Conservation (phyloP, 352 stramenopile species). For the Globisporangium perplexum region DNA sequence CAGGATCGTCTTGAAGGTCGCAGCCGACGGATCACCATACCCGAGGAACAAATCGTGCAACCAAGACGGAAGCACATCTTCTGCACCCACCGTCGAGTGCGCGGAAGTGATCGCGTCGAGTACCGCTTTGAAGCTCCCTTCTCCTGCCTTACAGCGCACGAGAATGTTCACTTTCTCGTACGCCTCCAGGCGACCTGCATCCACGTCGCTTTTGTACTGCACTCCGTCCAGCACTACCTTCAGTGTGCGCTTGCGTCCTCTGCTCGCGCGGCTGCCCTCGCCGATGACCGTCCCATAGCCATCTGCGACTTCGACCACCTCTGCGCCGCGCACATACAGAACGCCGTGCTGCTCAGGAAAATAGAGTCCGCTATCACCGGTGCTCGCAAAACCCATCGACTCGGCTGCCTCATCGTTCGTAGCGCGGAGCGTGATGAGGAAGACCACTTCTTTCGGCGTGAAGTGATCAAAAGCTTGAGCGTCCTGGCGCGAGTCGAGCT, state of each 20-base stretch:
- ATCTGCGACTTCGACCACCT: constrained; percentile 87
- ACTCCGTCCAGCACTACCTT: constrained; percentile 87
- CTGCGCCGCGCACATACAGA: constrained; percentile 52
- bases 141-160: constrained; percentile 77
- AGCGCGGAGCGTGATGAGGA: constrained; percentile 84
- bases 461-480: constrained; percentile 83
- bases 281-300: constrained; percentile 55
- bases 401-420: constrained; percentile 63
- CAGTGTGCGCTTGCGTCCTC: constrained; percentile 82
- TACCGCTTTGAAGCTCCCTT: constrained; percentile 96
- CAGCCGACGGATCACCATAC: constrained; percentile 86
- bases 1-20: constrained; percentile 61
- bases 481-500: constrained; percentile 62
- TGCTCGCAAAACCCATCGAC: constrained; percentile 43
- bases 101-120: constrained; percentile 81
- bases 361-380: constrained; percentile 28
- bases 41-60: constrained; percentile 94
- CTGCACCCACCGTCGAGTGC: constrained; percentile 16
- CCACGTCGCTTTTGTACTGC: constrained; percentile 93
- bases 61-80: constrained; percentile 86
- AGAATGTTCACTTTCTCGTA: constrained; percentile 94
- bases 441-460: constrained; percentile 92
- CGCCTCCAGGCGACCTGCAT: constrained; percentile 39
- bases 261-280: constrained; percentile 26
- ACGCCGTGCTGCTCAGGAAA: constrained; percentile 91